phyloP scores from a whole-genome alignment of 129 eudicot species.

The Cynara cardunculus region DNA sequence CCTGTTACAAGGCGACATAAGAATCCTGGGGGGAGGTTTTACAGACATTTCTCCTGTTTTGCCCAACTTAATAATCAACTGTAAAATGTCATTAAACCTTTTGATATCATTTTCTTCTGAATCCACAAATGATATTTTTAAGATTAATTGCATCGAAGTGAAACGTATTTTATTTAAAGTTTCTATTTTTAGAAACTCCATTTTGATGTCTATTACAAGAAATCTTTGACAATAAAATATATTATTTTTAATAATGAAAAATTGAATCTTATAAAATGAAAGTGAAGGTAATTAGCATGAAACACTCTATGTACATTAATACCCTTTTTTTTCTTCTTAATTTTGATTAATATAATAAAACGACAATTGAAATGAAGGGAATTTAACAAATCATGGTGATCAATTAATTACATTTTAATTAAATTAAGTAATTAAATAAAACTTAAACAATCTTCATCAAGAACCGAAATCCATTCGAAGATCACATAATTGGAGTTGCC shows the following conservation, averaged over 20 bases:
- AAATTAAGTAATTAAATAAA: background rate
- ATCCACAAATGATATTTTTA: too few species aligned
- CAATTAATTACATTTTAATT: slow-evolving; percentile 27
- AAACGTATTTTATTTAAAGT: too few species aligned
- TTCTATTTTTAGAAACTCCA: background rate
- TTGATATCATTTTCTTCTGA: too few species aligned
- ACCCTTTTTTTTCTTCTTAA: background rate
- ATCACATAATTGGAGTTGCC: slow-evolving; percentile 18
- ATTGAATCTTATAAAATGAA: background rate
- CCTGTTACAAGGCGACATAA: too few species aligned
- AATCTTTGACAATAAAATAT: background rate
- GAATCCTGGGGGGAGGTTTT: too few species aligned
- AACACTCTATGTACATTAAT: background rate
- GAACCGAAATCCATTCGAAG: slow-evolving; percentile 6
- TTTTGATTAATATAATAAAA: background rate
- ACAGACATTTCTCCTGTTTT: too few species aligned
- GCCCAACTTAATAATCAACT: too few species aligned
- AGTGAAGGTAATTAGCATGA: background rate
- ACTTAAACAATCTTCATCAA: slow-evolving; percentile 17
- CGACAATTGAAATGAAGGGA: slow-evolving; percentile 1
- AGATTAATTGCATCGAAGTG: too few species aligned
- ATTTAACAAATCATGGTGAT: slow-evolving; percentile 20
- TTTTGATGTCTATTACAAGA: too few species aligned
- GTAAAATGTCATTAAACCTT: too few species aligned
- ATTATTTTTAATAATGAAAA: background rate